Evolutionary conservation across 2,329 filamentous ascomycete genomes (phyloP).

Genomic region (Epichloe uncinata): DNA sequence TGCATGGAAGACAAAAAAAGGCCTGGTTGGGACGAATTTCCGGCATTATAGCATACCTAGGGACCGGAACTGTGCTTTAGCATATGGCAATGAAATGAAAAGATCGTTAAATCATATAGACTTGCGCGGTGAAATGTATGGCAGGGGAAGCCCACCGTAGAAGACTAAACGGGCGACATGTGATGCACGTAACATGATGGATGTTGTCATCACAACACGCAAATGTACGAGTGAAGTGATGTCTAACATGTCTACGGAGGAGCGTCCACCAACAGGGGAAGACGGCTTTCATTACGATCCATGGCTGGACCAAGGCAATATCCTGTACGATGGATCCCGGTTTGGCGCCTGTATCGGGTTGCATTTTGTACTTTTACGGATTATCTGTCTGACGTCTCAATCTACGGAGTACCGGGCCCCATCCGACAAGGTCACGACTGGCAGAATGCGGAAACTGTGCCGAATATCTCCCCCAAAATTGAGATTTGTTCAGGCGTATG

Average conservation of each 20-base stretch:
- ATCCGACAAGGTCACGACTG: too few species aligned
- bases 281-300: too few species aligned
- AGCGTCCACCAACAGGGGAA: too few species aligned
- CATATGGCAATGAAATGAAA: slow-evolving; percentile 27
- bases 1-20: slow-evolving; percentile 18
- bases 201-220: too few species aligned
- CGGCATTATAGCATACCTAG: slow-evolving; percentile 24
- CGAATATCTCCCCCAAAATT: neutral
- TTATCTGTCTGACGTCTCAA: neutral
- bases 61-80: slow-evolving; percentile 24
- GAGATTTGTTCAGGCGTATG: too few species aligned
- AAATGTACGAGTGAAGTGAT: too few species aligned
- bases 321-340: neutral
- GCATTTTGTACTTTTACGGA: too few species aligned
- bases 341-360: neutral
- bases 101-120: slow-evolving; percentile 9
- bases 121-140: too few species aligned
- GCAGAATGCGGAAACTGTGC: neutral
- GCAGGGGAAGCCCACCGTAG: too few species aligned
- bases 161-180: too few species aligned
- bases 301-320: neutral
- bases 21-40: slow-evolving; percentile 27
- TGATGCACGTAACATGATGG: too few species aligned
- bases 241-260: too few species aligned
- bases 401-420: neutral